Evolutionary conservation across 306 rosid species (phyloP).

Genomic region (Rosa persica): DNA sequence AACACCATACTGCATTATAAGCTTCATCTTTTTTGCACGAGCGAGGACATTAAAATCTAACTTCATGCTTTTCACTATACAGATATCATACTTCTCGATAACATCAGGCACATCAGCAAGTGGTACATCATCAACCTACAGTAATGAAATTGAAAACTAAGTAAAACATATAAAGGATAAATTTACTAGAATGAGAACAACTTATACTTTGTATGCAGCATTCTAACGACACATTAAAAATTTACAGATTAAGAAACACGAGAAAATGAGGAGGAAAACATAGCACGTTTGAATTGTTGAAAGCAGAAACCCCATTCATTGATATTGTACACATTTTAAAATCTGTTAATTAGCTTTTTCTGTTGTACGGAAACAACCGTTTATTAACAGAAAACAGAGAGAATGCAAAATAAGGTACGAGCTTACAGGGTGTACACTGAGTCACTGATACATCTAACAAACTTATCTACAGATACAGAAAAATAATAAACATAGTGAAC

Average conservation of each 20-base stretch:
- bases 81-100: slow-evolving; percentile 59
- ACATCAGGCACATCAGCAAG: slow-evolving; percentile 60
- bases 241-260: neutral
- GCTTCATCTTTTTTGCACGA: slow-evolving; percentile 67
- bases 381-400: neutral
- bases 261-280: neutral
- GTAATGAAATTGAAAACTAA: slow-evolving; percentile 4
- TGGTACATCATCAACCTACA: slow-evolving; percentile 78
- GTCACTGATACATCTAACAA: neutral
- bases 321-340: neutral
- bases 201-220: neutral
- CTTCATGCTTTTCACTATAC: slow-evolving; percentile 62
- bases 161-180: neutral
- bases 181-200: neutral
- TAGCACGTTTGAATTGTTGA: neutral
- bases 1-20: slow-evolving; percentile 86
- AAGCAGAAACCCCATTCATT: neutral
- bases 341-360: neutral
- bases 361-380: neutral
- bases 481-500: neutral
- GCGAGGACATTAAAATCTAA: slow-evolving; percentile 61
- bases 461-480: neutral
- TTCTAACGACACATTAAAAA: neutral
- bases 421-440: neutral
- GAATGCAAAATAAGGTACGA: neutral